Evolutionary conservation across 2,329 filamentous ascomycete genomes (phyloP), one percentile per base, ranked within the genome.

Genomic region (Colletotrichum ledebouriae): DNA sequence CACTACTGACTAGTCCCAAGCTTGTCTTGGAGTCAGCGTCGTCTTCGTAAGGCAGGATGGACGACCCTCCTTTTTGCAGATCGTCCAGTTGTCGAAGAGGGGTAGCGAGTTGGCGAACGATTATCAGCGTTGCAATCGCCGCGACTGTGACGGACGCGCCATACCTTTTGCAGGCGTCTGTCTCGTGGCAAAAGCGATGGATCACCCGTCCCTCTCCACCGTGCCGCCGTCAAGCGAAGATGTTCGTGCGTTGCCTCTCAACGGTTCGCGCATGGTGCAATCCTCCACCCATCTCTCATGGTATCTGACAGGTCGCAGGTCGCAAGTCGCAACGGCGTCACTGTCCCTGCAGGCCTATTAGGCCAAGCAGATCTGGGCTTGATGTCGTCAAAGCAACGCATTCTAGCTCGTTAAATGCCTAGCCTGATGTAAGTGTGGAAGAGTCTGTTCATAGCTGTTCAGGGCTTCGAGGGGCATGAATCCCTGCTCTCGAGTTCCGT

Each of bases 1-100:
- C 66, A 69, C 61, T 46, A 69, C 42, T 66, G 61, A 60, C 55
- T 66, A 69, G 61, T 41, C 49, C 41, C 60, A 50, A 69, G 66
- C 61, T 66, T 60, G 66, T 68, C 61, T 29, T 57, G 55, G 55
- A 44, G 12, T 59, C 25, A 49, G n/a, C 55, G 9, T 33, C 33
- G 34, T 25, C 33, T 20, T 37, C 49, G 29, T 47, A 62, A 29
- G 49, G 50, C 49, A n/a, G 22, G 41, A 34, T n/a, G 15, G 52
- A 29, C 22, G 52, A 13, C 52, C 59, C 50, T 63, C 29, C 17
- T 55, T 56, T 59, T 64, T 11, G 65, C n/a, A 37, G 22, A 44
- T 42, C 60, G 15, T 55, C 42, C 59, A 37, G 25, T 44, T 34
- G 34, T 37, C 17, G 11, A 52, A 29, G 25, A 46, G 44, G 55